Base-by-base conservation (phyloP, 495 filamentous ascomycete genomes). In the Aspergillus baeticus region DNA sequence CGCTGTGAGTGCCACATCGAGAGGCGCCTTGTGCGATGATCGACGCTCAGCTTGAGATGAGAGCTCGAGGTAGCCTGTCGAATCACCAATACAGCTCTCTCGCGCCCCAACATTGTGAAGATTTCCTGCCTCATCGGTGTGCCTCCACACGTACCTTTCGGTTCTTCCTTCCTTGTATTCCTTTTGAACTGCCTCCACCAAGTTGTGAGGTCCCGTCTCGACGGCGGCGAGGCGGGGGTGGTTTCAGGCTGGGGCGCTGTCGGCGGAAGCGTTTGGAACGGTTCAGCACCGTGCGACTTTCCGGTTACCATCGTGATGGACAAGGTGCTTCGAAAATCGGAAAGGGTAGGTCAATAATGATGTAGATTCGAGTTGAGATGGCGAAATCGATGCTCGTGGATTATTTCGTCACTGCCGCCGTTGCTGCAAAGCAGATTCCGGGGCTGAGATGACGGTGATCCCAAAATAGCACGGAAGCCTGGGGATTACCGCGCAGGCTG, bases 141-240 rank as follows among this genome's bases (percentile, higher is more conserved):
- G 22, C 42, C 41, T 48, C 58, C 58, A 46, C 17, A 52, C 57
- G 67, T 85, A 92, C 88, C 88, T 80, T 91, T 88, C 52, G 83
- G 74, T 54, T 93, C 90, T 60, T 91, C 88, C 66, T 86, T 86
- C 66, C 86, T 87, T 13, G 81, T 75, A 44, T 84, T 84, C 31
- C 84, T 80, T 72, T 89, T 91, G 75, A 97, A 96, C 46, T 83
- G 81, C 72, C 87, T 92, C 92, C 91, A 96, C 92, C 92, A 97
- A 23, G 87, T 90, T 63, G 89, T 86, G 53, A 96, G 76, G 63
- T 95, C 90, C 64, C 88, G 82, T 71, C 85, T 92, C 49, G 83
- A 87, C 33, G 90, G 86, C 10, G 87, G 84, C 35, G 87, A 85
- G 53, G 65, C 64, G 54, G 74, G 67, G 60, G 63, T 66, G 17